Base-by-base conservation (phyloP, 2,329 filamentous ascomycete species). In the Xylariales sp. region DNA sequence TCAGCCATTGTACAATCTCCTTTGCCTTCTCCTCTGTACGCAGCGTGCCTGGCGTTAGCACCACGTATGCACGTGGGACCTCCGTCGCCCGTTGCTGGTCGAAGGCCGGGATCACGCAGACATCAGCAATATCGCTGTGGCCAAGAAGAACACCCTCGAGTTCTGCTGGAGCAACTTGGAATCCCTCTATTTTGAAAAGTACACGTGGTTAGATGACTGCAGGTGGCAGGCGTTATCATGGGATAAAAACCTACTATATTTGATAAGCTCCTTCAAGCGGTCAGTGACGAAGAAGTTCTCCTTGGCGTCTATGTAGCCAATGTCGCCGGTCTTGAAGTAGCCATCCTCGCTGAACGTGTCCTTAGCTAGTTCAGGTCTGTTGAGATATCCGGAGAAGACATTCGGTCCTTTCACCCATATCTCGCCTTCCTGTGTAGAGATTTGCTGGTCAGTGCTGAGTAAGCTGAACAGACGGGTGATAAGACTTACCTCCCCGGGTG, bases 261-360 rank as follows among this genome's bases (percentile, higher is more conserved):
- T 76, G 56, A 82, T 81, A 42, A 82, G 54, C 59, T 81, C 78
- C 68, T 88, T 89, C 25, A 88, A 72, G 5, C 89, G 83, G 58
- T 96, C 90, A 1, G 90, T 95, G 58, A 95, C 91, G 68, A 82
- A 95, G 55, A 94, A 87, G 57, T 94, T 87, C 21, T 86, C 86
- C 37, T 86, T 73, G 33, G 74, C 68, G 56, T 95, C 87, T 54
- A 86, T 78, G 49, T 86, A 82, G 4, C 88, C 86, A 19, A 95
- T 81, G 55, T 96, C 90, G 2, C 90, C 90, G 0, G 90, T 95
- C 63, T 84, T 90, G 73, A 95, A 95, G 69, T 82, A 96, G 1
- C 88, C 88, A 49, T 94, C 88, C 0, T 68, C 51, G 3, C 84
- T 86, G 46, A 93, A 80, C 0, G 84, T 81, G 33, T 87, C 81